A percentile compares a stretch with the other conserved stretches of the same genome.
Evolutionary conservation across 1,284 basidiomycete species (phyloP).

Genomic region (Sphaerobolus stellatus): DNA sequence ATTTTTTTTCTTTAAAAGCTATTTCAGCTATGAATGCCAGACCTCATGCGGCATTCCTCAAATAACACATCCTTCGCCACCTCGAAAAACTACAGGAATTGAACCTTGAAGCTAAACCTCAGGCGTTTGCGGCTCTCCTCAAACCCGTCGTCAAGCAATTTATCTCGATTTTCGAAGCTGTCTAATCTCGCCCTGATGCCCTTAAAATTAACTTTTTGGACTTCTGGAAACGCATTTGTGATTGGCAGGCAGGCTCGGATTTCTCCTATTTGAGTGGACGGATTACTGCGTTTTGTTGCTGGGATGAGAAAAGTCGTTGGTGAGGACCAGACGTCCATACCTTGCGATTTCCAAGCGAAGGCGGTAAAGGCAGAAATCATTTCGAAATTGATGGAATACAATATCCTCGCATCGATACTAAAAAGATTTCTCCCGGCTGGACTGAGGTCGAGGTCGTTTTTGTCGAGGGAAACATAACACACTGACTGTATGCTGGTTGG

Average conservation of each 20-base stretch:
- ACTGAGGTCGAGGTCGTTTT: slow-evolving; percentile 40
- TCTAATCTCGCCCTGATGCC: slow-evolving; percentile 15
- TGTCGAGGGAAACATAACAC: slow-evolving; percentile 33
- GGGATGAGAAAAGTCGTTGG: slow-evolving; percentile 33
- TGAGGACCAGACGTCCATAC: slow-evolving; percentile 24
- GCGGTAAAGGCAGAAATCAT: background rate
- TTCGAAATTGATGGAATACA: slow-evolving; percentile 35
- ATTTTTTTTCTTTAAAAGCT: slow-evolving; percentile 2
- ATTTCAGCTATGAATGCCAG: slow-evolving; percentile 33
- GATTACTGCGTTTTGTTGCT: slow-evolving; percentile 42
- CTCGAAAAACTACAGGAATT: slow-evolving; percentile 38
- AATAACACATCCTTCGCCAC: slow-evolving; percentile 40
- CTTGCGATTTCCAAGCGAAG: background rate
- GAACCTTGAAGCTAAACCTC: slow-evolving; percentile 28
- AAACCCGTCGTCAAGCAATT: slow-evolving; percentile 37
- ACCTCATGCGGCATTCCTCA: slow-evolving; percentile 45
- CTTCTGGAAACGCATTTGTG: slow-evolving; percentile 37
- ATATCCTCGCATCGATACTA: slow-evolving; percentile 35
- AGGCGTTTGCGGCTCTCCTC: slow-evolving; percentile 35
- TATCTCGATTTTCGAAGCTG: slow-evolving; percentile 35
- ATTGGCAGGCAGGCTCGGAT: slow-evolving; percentile 23
- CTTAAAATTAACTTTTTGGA: slow-evolving; percentile 5
- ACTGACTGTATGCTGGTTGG: slow-evolving; percentile 39
- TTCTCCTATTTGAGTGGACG: slow-evolving; percentile 31
- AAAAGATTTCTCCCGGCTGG: slow-evolving; percentile 35